phyloP scores from a whole-genome alignment of 2,329 filamentous ascomycete genomes.

The Daldinia sp. region DNA sequence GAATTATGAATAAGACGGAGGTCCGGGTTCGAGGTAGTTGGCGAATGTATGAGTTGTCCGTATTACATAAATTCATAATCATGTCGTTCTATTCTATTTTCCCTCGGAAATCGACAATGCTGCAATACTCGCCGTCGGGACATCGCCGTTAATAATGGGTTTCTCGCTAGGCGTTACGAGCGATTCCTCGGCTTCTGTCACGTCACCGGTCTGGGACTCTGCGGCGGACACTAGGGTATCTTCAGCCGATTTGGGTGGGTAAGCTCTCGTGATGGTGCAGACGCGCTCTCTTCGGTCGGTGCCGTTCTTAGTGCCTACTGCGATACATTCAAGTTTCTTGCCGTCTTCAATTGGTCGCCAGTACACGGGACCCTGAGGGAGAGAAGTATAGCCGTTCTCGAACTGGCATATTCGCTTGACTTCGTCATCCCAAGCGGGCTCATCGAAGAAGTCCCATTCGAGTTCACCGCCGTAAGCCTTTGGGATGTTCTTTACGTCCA shows the following conservation, averaged over 20 bases:
- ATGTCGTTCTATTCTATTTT: constrained; percentile 1
- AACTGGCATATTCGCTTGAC: constrained; percentile 54
- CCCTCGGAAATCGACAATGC: constrained; percentile 24
- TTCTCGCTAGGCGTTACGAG: constrained; percentile 23
- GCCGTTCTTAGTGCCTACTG: constrained; percentile 58
- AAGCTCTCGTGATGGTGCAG: constrained; percentile 60
- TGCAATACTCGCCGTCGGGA: constrained; percentile 25
- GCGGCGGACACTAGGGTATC: constrained; percentile 18
- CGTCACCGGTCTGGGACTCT: constrained; percentile 27
- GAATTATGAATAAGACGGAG: neutral
- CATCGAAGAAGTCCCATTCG: constrained; percentile 84
- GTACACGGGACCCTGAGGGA: constrained; percentile 65
- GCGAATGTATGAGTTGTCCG: neutral
- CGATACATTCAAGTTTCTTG: constrained; percentile 60
- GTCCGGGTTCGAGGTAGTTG: neutral
- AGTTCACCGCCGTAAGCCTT: constrained; percentile 89
- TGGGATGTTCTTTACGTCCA: constrained; percentile 84
- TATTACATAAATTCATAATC: neutral
- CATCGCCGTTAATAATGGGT: constrained; percentile 24
- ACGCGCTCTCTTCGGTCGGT: constrained; percentile 57
- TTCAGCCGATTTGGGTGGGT: constrained; percentile 41
- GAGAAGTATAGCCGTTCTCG: constrained; percentile 60
- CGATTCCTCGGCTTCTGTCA: constrained; percentile 27
- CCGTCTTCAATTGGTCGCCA: constrained; percentile 62
- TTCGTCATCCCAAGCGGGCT: constrained; percentile 63